These are phyloP conservation scores for Capronia americana DNA, from an alignment of 2,329 filamentous ascomycete species.

Conservation along the genomic window DNA sequence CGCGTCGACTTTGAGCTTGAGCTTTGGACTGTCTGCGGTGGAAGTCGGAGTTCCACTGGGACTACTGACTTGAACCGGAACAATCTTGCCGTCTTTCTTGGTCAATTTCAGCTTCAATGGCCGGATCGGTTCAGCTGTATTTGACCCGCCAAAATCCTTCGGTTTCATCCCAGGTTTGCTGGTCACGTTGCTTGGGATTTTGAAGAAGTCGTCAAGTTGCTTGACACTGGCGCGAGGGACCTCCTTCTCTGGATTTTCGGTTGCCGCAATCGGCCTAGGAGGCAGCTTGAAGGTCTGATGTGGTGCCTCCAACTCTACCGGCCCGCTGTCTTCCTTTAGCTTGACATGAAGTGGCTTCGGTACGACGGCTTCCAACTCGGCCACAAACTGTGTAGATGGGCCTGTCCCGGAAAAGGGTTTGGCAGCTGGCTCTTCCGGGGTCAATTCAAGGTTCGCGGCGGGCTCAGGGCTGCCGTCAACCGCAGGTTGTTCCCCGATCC, in stretches of 20 bases:
- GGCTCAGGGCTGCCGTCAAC: neutral
- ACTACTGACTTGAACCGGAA: slow-evolving; percentile 29
- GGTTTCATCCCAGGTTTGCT: slow-evolving; percentile 31
- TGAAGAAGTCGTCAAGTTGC: slow-evolving; percentile 31
- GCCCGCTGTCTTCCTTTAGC: slow-evolving; percentile 22
- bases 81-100: slow-evolving; percentile 36
- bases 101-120: slow-evolving; percentile 34
- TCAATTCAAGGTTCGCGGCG: neutral
- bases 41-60: slow-evolving; percentile 7
- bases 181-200: slow-evolving; percentile 23
- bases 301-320: slow-evolving; percentile 37
- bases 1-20: slow-evolving; percentile 26
- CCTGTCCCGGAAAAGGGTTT: neutral
- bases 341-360: slow-evolving; percentile 14
- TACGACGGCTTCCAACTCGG: slow-evolving; percentile 37
- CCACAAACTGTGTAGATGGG: slow-evolving; percentile 30
- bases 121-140: slow-evolving; percentile 21
- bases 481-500: neutral
- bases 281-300: slow-evolving; percentile 35
- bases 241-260: slow-evolving; percentile 24
- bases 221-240: slow-evolving; percentile 24
- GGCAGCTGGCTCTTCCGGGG: neutral
- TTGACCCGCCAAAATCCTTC: slow-evolving; percentile 27
- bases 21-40: neutral
- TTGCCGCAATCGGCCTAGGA: slow-evolving; percentile 26